Evolutionary conservation across 306 rosid species (phyloP).

Genomic region (Pachyrhizus erosus): DNA sequence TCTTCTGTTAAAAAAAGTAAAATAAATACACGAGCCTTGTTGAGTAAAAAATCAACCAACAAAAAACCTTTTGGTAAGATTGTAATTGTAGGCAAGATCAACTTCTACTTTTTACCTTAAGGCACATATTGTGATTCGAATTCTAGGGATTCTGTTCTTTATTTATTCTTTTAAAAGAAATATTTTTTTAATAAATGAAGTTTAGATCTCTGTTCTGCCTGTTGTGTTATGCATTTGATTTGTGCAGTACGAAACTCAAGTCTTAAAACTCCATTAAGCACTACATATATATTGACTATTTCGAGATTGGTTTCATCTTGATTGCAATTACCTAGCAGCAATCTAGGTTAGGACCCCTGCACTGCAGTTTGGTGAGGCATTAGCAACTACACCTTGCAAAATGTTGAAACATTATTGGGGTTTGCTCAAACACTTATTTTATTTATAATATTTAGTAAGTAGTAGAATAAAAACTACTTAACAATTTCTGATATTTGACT

Average conservation of each 20-base stretch:
- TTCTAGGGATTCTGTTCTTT: not conserved
- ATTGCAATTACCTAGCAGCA: not conserved
- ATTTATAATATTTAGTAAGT: not conserved
- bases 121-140: not conserved
- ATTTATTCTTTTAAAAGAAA: not conserved
- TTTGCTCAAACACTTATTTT: not conserved
- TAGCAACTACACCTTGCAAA: not conserved
- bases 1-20: not conserved
- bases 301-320: not conserved
- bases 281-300: not conserved
- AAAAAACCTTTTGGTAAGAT: not conserved
- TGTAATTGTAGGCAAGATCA: not conserved
- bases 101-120: conserved; percentile 3
- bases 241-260: not conserved
- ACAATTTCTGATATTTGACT: not conserved
- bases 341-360: not conserved
- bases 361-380: not conserved
- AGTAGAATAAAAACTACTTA: not conserved
- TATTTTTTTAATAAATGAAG: not conserved
- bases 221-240: not conserved
- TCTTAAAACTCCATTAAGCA: not conserved
- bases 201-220: not conserved
- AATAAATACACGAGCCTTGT: not conserved
- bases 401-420: not conserved
- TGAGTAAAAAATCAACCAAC: not conserved